Conservation (phyloP, 202 grass and related monocot genomes). For the Zizania palustris region DNA sequence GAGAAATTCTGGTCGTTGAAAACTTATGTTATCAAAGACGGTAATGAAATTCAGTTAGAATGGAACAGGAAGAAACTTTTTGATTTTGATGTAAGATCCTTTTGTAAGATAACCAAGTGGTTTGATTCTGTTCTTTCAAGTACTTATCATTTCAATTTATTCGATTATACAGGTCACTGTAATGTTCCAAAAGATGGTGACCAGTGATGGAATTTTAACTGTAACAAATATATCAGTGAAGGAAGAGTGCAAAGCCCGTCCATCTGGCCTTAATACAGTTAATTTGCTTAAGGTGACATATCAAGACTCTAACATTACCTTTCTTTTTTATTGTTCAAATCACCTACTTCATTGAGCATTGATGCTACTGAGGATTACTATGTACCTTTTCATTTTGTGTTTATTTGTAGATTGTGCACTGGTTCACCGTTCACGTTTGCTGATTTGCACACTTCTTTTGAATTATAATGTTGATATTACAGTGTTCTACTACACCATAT, state of each 20-base stretch:
- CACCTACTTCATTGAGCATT: not conserved
- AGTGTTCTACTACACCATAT: constrained; percentile 17
- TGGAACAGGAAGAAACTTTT: constrained; percentile 89
- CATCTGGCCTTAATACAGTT: constrained; percentile 95
- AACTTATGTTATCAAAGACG: constrained; percentile 78
- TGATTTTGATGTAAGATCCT: constrained; percentile 79
- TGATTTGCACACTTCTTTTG: constrained; percentile 17
- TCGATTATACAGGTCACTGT: constrained; percentile 69
- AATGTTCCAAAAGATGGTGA: constrained; percentile 96
- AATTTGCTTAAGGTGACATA: constrained; percentile 91
- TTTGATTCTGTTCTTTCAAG: constrained; percentile 34
- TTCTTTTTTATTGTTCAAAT: constrained; percentile 20
- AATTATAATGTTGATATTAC: constrained; percentile 32
- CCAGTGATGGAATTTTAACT: constrained; percentile 72
- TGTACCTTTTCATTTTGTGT: constrained; percentile 5
- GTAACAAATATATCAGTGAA: constrained; percentile 78
- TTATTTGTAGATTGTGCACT: constrained; percentile 14
- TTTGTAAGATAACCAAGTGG: constrained; percentile 12
- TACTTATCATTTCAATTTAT: constrained; percentile 26
- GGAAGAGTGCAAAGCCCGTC: constrained; percentile 87
- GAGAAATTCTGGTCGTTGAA: constrained; percentile 97
- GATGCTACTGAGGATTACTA: constrained; percentile 7
- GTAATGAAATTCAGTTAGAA: constrained; percentile 79
- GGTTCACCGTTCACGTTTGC: constrained; percentile 11
- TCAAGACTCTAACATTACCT: not conserved